Percentiles rank a stretch among this genome's conserved stretches.
Evolutionary conservation across 768 basidiomycete species (phyloP).

Genomic region (Cantharellus cinnabarinus): DNA sequence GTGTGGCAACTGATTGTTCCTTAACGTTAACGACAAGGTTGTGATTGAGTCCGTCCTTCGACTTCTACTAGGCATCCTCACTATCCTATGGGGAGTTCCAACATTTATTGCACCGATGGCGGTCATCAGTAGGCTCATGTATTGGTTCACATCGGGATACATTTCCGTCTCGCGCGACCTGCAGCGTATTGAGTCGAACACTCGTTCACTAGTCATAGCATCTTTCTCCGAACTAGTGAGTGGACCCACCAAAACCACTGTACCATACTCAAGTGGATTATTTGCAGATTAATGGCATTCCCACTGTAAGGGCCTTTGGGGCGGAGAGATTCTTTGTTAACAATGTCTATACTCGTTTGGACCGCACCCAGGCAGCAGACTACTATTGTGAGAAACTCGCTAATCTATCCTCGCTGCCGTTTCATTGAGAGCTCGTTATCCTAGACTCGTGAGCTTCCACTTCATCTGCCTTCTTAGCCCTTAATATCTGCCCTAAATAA

Average conservation of each 20-base stretch:
- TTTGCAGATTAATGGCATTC: conserved; percentile 9
- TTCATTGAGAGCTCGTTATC: neutral
- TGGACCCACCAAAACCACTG: neutral
- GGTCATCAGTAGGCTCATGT: conserved; percentile 42
- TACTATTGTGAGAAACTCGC: neutral
- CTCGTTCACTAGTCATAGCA: conserved; percentile 64
- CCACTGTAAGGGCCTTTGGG: conserved; percentile 12
- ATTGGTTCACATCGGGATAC: conserved; percentile 27
- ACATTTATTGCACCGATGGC: conserved; percentile 60
- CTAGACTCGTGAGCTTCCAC: neutral
- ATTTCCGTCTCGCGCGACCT: conserved; percentile 61
- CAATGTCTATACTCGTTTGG: neutral
- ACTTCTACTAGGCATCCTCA: conserved; percentile 40
- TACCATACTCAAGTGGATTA: conserved; percentile 13
- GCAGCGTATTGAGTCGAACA: conserved; percentile 79
- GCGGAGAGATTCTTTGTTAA: conserved; percentile 9
- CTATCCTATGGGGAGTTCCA: conserved; percentile 38
- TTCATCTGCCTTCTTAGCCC: neutral
- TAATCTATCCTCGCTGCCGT: neutral
- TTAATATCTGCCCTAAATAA: neutral
- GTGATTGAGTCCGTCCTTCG: conserved; percentile 30
- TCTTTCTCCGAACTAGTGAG: conserved; percentile 46
- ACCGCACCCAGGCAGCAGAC: conserved; percentile 6
- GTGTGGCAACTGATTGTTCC: neutral
- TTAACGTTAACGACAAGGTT: neutral